A percentile compares a stretch with the other conserved stretches of the same genome.
Evolutionary conservation across 106 monocot genomes (phyloP).

Genomic region (Hemerocallis citrina): DNA sequence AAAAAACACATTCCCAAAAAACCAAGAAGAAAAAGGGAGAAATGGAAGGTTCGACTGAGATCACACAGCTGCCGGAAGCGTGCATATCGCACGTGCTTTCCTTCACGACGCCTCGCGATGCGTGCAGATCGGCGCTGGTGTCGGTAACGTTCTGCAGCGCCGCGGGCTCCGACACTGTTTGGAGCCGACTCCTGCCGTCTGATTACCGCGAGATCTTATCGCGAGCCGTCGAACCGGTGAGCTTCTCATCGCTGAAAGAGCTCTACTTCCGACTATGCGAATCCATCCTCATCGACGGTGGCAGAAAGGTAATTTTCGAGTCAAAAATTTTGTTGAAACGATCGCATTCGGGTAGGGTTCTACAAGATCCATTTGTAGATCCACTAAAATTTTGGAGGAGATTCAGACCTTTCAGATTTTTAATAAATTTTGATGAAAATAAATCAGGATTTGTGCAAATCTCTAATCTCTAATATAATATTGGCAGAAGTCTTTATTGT

Average conservation of each 20-base stretch:
- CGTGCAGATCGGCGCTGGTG: constrained; percentile 15
- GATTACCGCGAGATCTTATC: constrained; percentile 17
- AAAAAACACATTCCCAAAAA: no score
- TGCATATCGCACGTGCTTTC: constrained; percentile 26
- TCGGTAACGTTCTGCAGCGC: constrained; percentile 20
- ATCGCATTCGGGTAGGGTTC: no score
- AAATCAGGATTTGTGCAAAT: no score
- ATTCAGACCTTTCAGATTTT: no score
- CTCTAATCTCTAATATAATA: neutral
- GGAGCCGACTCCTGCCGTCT: constrained; percentile 25
- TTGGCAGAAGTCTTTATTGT: neutral
- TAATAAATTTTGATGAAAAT: no score
- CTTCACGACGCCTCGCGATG: constrained; percentile 19
- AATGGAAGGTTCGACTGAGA: no score
- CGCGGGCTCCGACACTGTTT: constrained; percentile 26
- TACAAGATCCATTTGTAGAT: no score
- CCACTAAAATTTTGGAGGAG: no score
- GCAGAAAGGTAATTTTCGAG: constrained; percentile 11
- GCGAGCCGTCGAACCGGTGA: constrained; percentile 7
- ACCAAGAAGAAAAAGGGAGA: no score
- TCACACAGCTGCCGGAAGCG: constrained; percentile 27
- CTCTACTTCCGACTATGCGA: constrained; percentile 12
- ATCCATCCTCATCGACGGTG: constrained; percentile 15
- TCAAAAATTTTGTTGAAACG: no score
- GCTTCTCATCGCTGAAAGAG: neutral